A percentile compares a stretch with the other conserved stretches of the same genome.
phyloP scores from a whole-genome alignment of 352 stramenopile genomes.

The Pythium chondricola region DNA sequence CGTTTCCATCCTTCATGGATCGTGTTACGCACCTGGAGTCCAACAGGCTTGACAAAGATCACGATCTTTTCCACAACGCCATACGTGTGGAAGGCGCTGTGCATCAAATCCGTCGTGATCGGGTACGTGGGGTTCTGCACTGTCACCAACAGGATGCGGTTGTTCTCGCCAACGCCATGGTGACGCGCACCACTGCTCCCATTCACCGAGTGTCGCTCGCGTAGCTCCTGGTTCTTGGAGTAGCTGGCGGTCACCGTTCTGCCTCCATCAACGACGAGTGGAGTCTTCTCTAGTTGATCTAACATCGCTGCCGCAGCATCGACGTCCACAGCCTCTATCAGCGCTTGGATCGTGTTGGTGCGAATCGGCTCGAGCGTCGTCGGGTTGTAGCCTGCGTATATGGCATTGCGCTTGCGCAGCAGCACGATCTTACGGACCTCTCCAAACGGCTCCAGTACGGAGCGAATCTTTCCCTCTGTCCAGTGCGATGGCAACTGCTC shows the following conservation, averaged over 20 bases:
- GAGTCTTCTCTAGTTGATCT: constrained; percentile 16
- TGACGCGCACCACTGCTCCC: not conserved
- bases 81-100: constrained; percentile 39
- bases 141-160: constrained; percentile 61
- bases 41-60: constrained; percentile 54
- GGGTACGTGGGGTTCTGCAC: constrained; percentile 59
- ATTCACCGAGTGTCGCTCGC: constrained; percentile 21
- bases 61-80: constrained; percentile 53
- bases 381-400: constrained; percentile 36
- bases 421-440: constrained; percentile 35
- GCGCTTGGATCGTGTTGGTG: constrained; percentile 36
- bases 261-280: constrained; percentile 21
- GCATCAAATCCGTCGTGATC: constrained; percentile 49
- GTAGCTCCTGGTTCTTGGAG: constrained; percentile 61
- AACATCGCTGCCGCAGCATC: constrained; percentile 26
- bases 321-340: constrained; percentile 34
- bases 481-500: constrained; percentile 39
- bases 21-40: constrained; percentile 24
- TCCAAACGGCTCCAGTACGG: constrained; percentile 21
- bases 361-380: constrained; percentile 23
- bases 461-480: constrained; percentile 32
- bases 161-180: constrained; percentile 17
- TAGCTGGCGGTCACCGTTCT: constrained; percentile 27
- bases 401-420: constrained; percentile 45
- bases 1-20: not conserved